Base-by-base conservation (phyloP, 768 basidiomycete genomes). In the Auriscalpium microsporum region DNA sequence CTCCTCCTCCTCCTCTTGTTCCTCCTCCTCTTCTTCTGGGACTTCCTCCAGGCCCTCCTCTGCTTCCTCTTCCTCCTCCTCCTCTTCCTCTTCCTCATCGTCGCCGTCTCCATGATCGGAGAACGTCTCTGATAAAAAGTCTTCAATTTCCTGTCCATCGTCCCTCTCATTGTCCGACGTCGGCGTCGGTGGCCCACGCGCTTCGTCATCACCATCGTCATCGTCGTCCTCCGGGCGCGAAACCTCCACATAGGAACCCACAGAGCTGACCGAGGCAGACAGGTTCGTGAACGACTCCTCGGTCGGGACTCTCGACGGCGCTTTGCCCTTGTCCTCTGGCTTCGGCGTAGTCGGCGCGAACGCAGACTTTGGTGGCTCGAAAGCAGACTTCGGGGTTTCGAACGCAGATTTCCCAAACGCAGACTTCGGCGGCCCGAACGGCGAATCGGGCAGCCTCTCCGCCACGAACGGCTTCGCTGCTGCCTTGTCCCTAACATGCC, bases 41-140 rank as follows among this genome's bases (percentile, higher is more conserved):
- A 28, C 60, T 40, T 54, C 54, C 6, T 61, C 63, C 14, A 59
- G 55, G 16, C 59, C 56, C 28, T 45, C 62, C 17, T 63, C 58
- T 14, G 58, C 60, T 34, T 71, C 72, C 49, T 72, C 75, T 48
- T 67, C 69, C 46, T 63, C 68, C 37, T 68, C 70, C 10, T 65
- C 58, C 45, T 69, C 69, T 11, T 63, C 67, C 42, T 58, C 63
- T 7, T 53, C 46, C 14, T 62, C 60, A n/a, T 57, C 56, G 9
- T 61, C 61, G 10, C 66, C 63, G 1, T 62, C 62, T 17, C 64
- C 68, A 7, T 69, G 71, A 8, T 67, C 71, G 13, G 55, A 60
- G 35, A 63, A 62, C 16, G 56, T 56, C 4, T 63, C 64, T 3
- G 65, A 62, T 44, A 67, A 62, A 34, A 65, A 67, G 19, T 63